A percentile compares a stretch with the other conserved stretches of the same genome.
These are phyloP conservation scores for Balansia obtecta DNA, from an alignment of 2,329 filamentous ascomycete species.

Conservation along the genomic window DNA sequence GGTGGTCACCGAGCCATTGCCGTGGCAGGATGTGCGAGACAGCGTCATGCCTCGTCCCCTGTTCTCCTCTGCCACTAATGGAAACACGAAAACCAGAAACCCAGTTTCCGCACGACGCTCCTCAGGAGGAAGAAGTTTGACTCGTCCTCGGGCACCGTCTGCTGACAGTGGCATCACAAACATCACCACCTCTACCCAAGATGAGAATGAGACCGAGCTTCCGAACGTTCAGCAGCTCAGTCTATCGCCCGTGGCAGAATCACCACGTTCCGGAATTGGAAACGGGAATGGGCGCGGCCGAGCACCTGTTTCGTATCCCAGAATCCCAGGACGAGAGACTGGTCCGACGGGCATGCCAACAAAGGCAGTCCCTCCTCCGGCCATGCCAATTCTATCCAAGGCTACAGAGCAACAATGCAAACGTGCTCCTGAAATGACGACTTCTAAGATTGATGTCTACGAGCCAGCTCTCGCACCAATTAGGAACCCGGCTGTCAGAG, in stretches of 20 bases:
- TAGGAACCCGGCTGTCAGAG: slow-evolving; percentile 17
- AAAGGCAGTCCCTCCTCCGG: slow-evolving; percentile 21
- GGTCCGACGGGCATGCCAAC: slow-evolving; percentile 7
- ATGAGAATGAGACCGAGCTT: slow-evolving; percentile 10
- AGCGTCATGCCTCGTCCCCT: slow-evolving; percentile 11
- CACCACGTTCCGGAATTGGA: slow-evolving; percentile 20
- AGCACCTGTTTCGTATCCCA: slow-evolving; percentile 21
- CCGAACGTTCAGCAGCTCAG: slow-evolving; percentile 15
- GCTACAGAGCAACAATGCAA: slow-evolving; percentile 16
- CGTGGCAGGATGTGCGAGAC: slow-evolving; percentile 1
- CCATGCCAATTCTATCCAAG: slow-evolving; percentile 19
- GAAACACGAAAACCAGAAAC: background rate
- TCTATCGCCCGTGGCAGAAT: slow-evolving; percentile 38
- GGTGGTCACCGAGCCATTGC: slow-evolving; percentile 1
- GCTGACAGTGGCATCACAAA: slow-evolving; percentile 21
- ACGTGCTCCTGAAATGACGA: background rate
- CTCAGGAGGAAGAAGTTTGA: slow-evolving; percentile 11
- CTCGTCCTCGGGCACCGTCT: slow-evolving; percentile 15
- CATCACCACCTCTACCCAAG: slow-evolving; percentile 19
- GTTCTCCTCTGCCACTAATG: slow-evolving; percentile 9
- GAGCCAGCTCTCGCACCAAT: background rate
- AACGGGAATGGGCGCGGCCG: slow-evolving; percentile 9
- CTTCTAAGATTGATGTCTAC: background rate
- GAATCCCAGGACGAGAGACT: slow-evolving; percentile 13
- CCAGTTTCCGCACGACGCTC: slow-evolving; percentile 10